Evolutionary conservation across 768 basidiomycete genomes (phyloP), one percentile per base, ranked within the genome.

Genomic region (Leccinum truebloodii): DNA sequence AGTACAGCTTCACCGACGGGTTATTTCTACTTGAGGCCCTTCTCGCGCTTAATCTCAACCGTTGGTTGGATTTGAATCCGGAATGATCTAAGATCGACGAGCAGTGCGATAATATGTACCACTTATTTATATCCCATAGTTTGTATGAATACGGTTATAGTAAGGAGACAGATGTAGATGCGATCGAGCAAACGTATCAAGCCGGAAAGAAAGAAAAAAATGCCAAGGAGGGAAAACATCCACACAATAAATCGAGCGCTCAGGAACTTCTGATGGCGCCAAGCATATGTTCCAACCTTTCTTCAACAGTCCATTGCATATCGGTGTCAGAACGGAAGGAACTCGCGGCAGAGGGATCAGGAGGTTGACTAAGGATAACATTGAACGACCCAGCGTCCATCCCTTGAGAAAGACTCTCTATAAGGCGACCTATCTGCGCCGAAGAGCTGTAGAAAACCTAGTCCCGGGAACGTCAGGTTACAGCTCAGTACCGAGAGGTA

Each of bases 331-430:
- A 86, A 62, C 87, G 78, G 44, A 79, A 54, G 20, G 89, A 89
- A 44, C 84, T 86, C 28, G 88, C 78, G 18, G 81, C 74, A 20
- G 90, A 87, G 65, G 86, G 86, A 55, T 78, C 77, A 74, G 77
- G 69, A 37, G 64, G 59, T 55, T 71, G 64, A 64, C 78, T 73
- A 13, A 86, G 82, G 39, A 80, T 69, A 69, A 93, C 85, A 69
- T 93, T 93, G 79, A 93, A 92, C 39, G 91, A 88, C 51, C 90
- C 92, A 46, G 90, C 80, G 64, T 94, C 92, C 78, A 86, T 85
- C 34, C 86, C 88, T 71, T 87, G 87, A 52, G 92, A 92, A 70
- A 94, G 84, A 67, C 77, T 85, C 70, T 94, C 92, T 59, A 94
- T 92, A 60, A 94, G 80, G 65, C 86, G 89, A 48, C 89, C 90